phyloP scores from a whole-genome alignment of 2,329 filamentous ascomycete genomes.

The Conoideocrella luteorostrata region DNA sequence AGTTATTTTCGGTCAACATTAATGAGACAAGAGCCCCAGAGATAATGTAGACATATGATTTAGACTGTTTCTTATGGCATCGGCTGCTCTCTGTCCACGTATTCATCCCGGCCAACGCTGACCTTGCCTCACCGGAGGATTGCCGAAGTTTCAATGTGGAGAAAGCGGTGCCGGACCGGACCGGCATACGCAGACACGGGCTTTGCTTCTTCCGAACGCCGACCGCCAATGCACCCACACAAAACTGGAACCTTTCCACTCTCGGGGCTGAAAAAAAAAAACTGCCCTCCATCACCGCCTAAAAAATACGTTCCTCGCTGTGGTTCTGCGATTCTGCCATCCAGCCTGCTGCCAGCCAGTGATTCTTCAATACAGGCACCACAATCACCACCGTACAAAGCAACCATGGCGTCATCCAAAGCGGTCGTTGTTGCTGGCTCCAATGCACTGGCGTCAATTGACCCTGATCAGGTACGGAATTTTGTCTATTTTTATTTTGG shows the following conservation, averaged over 20 bases:
- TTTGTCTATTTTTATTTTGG: no score
- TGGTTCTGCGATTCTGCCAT: constrained; percentile 10
- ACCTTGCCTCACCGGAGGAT: not conserved
- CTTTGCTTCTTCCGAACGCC: constrained; percentile 29
- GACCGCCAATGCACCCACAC: constrained; percentile 20
- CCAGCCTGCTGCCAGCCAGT: constrained; percentile 13
- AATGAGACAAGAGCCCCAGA: no score
- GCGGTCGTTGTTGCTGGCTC: constrained; percentile 28
- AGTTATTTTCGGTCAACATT: no score
- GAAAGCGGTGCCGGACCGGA: constrained; percentile 4
- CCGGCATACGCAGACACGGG: constrained; percentile 13
- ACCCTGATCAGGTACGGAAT: constrained; percentile 36
- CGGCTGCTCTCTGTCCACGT: no score
- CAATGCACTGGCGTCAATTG: constrained; percentile 27
- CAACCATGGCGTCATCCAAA: constrained; percentile 36
- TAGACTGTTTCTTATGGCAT: no score
- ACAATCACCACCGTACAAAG: constrained; percentile 9
- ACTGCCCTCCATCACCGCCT: constrained; percentile 21
- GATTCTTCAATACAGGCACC: not conserved
- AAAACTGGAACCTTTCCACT: constrained; percentile 23
- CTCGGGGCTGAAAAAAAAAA: constrained; percentile 4
- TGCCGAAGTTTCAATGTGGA: constrained; percentile 4
- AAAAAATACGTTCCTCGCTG: no score
- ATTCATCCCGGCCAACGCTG: not conserved
- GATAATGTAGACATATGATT: no score